Base-by-base conservation (phyloP, 371 early-diverging fungal species). In the Actinomortierella ambigua region DNA sequence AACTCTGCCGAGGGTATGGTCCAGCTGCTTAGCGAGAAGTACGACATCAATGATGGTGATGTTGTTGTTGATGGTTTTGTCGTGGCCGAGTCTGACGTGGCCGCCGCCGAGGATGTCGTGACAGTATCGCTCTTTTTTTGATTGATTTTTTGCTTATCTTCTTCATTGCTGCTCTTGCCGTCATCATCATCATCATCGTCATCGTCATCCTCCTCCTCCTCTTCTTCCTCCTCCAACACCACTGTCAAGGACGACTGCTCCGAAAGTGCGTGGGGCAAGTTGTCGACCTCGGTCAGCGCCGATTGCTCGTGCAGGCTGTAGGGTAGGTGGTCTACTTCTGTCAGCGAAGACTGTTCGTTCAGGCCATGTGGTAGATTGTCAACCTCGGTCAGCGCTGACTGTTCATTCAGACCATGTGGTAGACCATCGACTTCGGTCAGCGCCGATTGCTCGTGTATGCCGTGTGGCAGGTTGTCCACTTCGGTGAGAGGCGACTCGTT, bases 21-120 rank as follows among this genome's bases (percentile, higher is more conserved):
- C 71, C 71, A 70, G 18, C 61, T 70, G 49, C 65, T 70, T 65
- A 70, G 65, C 7, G 71, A 61, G 56, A 70, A 70, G 20, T 53
- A 51, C 1, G 60, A 28, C 11, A 34, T 34, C 7, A 11, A 6
- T 34, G 34, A 34, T 11, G 34, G 11, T 34, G 34, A 11, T 11
- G 4, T 34, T 4, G 7, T 34, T 34, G 34, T 11, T 4, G 34
- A 11, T 11, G 34, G 34, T 34, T n/a, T n/a, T n/a, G n/a, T n/a
- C n/a, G n/a, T n/a, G n/a, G n/a, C n/a, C n/a, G 34, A 11, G 11
- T 11, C 11, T 11, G 34, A 34, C 4, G 34, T 6, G 11, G 34
- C 34, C 34, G 4, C 34, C 11, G 34, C 34, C 34, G 34, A 34
- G 11, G 34, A 34, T 34, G 34, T 6, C 11, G 4, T 34, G 4